Base-by-base conservation (phyloP, 2,329 filamentous ascomycete species). In the Leptographium flavum region DNA sequence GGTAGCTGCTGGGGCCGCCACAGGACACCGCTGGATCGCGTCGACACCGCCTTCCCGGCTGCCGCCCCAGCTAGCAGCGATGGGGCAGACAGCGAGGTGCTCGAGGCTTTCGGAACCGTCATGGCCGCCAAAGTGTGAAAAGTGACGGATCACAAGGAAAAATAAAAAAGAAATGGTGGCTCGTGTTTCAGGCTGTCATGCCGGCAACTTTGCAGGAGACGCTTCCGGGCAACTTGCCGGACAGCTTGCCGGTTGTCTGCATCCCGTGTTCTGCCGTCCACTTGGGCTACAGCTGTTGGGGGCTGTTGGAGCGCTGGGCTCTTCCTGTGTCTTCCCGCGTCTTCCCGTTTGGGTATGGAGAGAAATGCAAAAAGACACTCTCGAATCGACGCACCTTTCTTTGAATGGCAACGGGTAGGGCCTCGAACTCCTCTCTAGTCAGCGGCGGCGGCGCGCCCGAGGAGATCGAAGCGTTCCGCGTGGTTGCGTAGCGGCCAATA, bases 341-440 rank as follows among this genome's bases (percentile, higher is more conserved):
- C 35, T 23, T 22, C 2, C 14, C 13, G 11, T 23, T 37, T 19
- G 17, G 7, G 21, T 8, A n/a, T n/a, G 15, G 32, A n/a, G 6
- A 15, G 7, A 33, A n/a, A 17, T 5, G n/a, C 14, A 17, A 5
- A 21, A 37, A 14, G 11, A 22, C 21, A n/a, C 11, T 36, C 19
- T 10, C 6, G 19, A 7, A 15, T 32, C 15, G n/a, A 32, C 40
- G 11, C 58, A 73, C 69, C 65, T 73, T 72, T 56, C 66, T 63
- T 50, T 67, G 63, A 21, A 72, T 66, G n/a, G 68, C 67, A 39
- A 67, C 51, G 9, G 69, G 69, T 45, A 73, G 58, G 33, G 66
- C 63, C 52, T 71, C 67, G 53, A 70, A 72, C 52, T 71, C 69
- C 49, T 70, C 67, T 40, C 63, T 59, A 2, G 67, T 64, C 49